A percentile compares a stretch with the other conserved stretches of the same genome.
Conservation (phyloP, 805 yeast genomes). For the Candida arabinofermentans region DNA sequence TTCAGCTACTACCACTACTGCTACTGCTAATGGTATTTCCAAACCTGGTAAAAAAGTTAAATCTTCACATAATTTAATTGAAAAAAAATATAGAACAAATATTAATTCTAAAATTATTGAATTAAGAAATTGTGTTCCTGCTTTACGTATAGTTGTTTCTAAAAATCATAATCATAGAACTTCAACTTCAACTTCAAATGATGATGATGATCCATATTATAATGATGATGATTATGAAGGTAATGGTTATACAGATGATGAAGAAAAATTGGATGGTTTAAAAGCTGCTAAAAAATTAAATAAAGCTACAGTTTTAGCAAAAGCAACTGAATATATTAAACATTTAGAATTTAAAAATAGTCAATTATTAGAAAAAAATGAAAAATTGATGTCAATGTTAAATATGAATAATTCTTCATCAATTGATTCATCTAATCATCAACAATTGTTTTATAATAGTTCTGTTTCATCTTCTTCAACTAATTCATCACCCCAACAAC, state of each 20-base stretch:
- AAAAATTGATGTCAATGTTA: constrained; percentile 30
- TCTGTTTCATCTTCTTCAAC: constrained; percentile 24
- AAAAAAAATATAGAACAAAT: constrained; percentile 76
- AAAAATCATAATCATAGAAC: constrained; percentile 36
- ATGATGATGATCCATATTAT: constrained; percentile 40
- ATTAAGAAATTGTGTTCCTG: constrained; percentile 75
- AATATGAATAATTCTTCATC: constrained; percentile 10
- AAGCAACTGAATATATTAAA: constrained; percentile 73
- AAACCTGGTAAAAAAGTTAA: constrained; percentile 42
- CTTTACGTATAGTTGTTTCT: constrained; percentile 48
- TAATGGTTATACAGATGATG: constrained; percentile 54
- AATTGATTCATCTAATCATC: constrained; percentile 15
- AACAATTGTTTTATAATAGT: constrained; percentile 10
- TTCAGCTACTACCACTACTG: constrained; percentile 3
- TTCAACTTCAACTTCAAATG: constrained; percentile 21
- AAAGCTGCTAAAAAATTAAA: constrained; percentile 73
- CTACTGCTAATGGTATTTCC: constrained; percentile 6
- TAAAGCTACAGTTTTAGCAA: constrained; percentile 71
- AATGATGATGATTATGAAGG: constrained; percentile 47
- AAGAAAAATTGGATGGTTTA: constrained; percentile 60
- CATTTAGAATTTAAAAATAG: constrained; percentile 66
- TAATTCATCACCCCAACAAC: constrained; percentile 10
- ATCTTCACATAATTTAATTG: constrained; percentile 77
- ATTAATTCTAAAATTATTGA: constrained; percentile 71
- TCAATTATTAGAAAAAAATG: constrained; percentile 44